These are phyloP conservation scores for Mesembryanthemum crystallinum DNA, from an alignment of 148 eudicot species.

Conservation along the genomic window DNA sequence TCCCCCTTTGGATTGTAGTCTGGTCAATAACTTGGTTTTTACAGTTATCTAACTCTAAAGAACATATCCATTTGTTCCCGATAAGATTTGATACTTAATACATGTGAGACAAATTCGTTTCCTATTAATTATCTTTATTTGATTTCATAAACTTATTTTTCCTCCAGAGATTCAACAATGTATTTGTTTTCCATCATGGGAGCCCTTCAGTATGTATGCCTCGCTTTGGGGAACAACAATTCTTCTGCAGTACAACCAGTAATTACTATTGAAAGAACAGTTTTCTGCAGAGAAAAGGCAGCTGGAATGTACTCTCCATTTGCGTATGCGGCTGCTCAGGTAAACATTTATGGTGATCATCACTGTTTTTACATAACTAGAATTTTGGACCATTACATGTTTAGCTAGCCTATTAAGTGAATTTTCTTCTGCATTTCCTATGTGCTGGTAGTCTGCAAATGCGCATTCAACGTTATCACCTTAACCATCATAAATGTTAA, in stretches of 20 bases:
- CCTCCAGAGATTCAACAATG: conserved; percentile 54
- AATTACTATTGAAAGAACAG: conserved; percentile 77
- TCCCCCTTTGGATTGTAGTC: neutral
- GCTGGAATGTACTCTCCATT: conserved; percentile 91
- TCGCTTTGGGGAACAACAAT: conserved; percentile 77
- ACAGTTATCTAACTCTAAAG: neutral
- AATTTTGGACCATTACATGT: too few species aligned
- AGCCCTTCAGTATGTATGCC: conserved; percentile 54
- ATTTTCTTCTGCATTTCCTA: too few species aligned
- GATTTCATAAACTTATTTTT: neutral
- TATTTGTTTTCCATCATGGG: conserved; percentile 64
- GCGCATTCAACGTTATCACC: neutral
- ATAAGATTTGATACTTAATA: too few species aligned
- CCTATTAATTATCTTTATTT: too few species aligned
- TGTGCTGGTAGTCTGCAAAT: neutral
- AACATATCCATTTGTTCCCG: neutral
- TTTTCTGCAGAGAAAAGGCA: conserved; percentile 85
- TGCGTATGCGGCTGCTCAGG: conserved; percentile 89
- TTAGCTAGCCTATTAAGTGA: too few species aligned
- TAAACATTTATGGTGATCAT: conserved; percentile 9
- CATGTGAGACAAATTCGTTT: too few species aligned
- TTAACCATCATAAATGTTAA: neutral
- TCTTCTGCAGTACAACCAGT: conserved; percentile 84
- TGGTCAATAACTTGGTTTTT: neutral
- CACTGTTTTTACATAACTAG: too few species aligned